Evolutionary conservation across 2,329 filamentous ascomycete species (phyloP).

Genomic region (Sordariomycetes sp.): DNA sequence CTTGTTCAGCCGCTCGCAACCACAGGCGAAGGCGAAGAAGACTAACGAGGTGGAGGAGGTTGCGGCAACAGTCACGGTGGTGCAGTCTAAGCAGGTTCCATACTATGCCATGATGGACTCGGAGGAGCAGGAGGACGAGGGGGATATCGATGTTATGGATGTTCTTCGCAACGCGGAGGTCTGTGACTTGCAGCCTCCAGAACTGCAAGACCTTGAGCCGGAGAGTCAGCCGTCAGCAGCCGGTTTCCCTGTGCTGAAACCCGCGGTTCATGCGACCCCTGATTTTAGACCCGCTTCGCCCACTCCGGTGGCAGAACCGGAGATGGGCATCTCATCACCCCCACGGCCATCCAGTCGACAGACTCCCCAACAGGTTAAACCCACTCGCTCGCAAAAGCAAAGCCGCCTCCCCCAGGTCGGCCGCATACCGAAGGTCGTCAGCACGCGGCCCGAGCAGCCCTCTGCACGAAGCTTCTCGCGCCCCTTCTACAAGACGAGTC

Average conservation of each 20-base stretch:
- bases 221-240: constrained; percentile 3
- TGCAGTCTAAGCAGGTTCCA: constrained; percentile 37
- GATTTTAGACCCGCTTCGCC: background rate
- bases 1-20: constrained; percentile 43
- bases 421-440: constrained; percentile 72
- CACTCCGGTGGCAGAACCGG: background rate
- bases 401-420: constrained; percentile 70
- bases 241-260: constrained; percentile 2
- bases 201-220: background rate
- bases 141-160: constrained; percentile 23
- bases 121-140: constrained; percentile 37
- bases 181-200: constrained; percentile 8
- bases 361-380: background rate
- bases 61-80: constrained; percentile 32
- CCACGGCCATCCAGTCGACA: background rate
- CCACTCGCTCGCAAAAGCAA: constrained; percentile 9
- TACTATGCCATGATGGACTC: constrained; percentile 51
- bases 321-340: background rate
- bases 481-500: constrained; percentile 53
- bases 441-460: constrained; percentile 49
- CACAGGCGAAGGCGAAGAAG: constrained; percentile 23
- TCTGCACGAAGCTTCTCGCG: constrained; percentile 75
- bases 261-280: background rate
- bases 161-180: constrained; percentile 36
- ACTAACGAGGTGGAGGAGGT: constrained; percentile 22